A percentile compares a stretch with the other conserved stretches of the same genome.
These are phyloP conservation scores for Vanrija humicola DNA, from an alignment of 1,284 basidiomycete species.

Conservation along the genomic window DNA sequence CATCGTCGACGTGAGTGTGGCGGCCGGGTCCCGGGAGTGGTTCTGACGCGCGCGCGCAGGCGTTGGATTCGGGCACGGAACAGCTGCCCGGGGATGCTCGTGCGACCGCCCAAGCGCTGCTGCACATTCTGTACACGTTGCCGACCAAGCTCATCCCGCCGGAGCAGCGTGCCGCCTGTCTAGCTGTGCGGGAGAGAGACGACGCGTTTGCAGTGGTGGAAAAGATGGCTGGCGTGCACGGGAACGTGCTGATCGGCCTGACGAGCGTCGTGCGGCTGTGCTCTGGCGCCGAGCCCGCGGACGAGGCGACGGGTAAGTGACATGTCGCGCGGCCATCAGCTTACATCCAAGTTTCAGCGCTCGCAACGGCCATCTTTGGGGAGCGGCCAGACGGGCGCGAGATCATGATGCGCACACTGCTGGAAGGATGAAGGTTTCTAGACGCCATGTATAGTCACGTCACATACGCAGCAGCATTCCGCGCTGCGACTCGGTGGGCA, in stretches of 20 bases:
- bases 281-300: background rate
- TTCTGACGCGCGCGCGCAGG: constrained; percentile 2
- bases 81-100: background rate
- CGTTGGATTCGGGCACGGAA: constrained; percentile 12
- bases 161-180: constrained; percentile 14
- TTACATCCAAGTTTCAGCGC: background rate
- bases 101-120: constrained; percentile 18
- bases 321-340: no score
- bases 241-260: constrained; percentile 38
- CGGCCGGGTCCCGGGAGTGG: background rate
- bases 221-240: constrained; percentile 28
- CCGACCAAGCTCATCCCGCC: constrained; percentile 28
- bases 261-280: constrained; percentile 30
- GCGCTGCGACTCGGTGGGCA: no score
- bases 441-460: no score
- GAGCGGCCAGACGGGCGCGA: constrained; percentile 4
- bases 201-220: constrained; percentile 41
- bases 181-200: constrained; percentile 23
- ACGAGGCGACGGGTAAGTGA: background rate
- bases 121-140: constrained; percentile 29
- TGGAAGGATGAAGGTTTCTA: background rate
- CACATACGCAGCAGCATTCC: no score
- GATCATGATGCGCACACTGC: constrained; percentile 4
- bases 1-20: constrained; percentile 27
- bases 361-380: constrained; percentile 13